These are phyloP conservation scores for Penicillium cataractarum DNA, from an alignment of 495 filamentous ascomycete genomes.

Conservation along the genomic window DNA sequence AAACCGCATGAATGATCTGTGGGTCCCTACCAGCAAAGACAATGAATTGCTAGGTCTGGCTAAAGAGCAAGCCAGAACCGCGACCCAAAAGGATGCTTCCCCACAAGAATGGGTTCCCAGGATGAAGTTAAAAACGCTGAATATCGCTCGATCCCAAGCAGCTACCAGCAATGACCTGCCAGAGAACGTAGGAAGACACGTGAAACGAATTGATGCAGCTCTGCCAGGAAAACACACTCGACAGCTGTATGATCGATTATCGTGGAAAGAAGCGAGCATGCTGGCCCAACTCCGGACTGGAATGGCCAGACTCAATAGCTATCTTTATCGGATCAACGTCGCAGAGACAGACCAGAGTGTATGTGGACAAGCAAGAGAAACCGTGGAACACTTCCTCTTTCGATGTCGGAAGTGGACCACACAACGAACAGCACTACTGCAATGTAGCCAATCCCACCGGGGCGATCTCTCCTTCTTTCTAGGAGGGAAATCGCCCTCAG, in stretches of 20 bases:
- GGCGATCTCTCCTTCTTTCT: too few relatives aligned
- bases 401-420: too few relatives aligned
- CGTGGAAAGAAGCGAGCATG: constrained; percentile 35
- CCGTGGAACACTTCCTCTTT: too few relatives aligned
- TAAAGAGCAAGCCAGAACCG: constrained; percentile 30
- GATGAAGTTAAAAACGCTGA: constrained; percentile 19
- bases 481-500: not conserved
- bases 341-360: constrained; percentile 24
- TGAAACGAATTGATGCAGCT: constrained; percentile 32
- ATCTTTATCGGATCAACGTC: constrained; percentile 34
- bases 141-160: constrained; percentile 17
- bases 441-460: too few relatives aligned
- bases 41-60: constrained; percentile 29
- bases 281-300: constrained; percentile 35
- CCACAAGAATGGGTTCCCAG: constrained; percentile 11
- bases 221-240: constrained; percentile 31
- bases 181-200: constrained; percentile 25
- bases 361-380: constrained; percentile 25
- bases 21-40: constrained; percentile 22
- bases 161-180: constrained; percentile 11
- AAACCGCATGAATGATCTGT: constrained; percentile 20
- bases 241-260: constrained; percentile 28
- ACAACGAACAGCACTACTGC: too few relatives aligned
- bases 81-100: constrained; percentile 18
- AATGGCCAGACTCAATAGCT: constrained; percentile 39